These are phyloP conservation scores for Coelastrella sp. DNA, from an alignment of 139 green algal genomes.

Conservation along the genomic window DNA sequence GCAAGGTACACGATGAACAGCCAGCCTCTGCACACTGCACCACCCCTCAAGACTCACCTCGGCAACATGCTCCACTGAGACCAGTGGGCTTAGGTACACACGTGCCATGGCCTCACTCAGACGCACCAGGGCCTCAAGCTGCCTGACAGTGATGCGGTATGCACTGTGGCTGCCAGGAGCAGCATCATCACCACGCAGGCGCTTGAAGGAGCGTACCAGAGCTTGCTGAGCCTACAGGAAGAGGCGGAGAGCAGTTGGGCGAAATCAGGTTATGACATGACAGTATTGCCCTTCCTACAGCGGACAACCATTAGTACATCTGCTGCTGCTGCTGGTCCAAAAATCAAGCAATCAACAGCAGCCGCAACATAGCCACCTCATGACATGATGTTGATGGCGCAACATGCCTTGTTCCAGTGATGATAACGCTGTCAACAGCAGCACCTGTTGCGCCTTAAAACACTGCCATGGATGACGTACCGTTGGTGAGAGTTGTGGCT, in stretches of 20 bases:
- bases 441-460: background rate
- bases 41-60: constrained; percentile 51
- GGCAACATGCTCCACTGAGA: constrained; percentile 62
- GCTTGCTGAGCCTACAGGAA: constrained; percentile 65
- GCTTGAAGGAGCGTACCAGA: constrained; percentile 90
- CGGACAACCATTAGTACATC: no score
- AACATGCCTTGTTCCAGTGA: background rate
- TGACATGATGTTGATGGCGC: no score
- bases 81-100: constrained; percentile 56
- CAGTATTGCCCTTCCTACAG: no score
- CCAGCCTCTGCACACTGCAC: background rate
- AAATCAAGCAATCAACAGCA: no score
- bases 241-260: no score
- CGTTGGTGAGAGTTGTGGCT: constrained; percentile 75
- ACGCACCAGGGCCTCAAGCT: constrained; percentile 97
- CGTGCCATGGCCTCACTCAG: constrained; percentile 64
- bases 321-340: no score
- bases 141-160: constrained; percentile 93
- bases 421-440: background rate
- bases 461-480: background rate
- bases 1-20: background rate
- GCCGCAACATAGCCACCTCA: no score
- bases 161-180: constrained; percentile 80
- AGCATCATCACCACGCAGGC: constrained; percentile 87
- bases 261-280: no score